Percentiles rank a stretch among this genome's conserved stretches.
Conservation (phyloP, 306 rosid species). For the Casuarina cunninghamiana region DNA sequence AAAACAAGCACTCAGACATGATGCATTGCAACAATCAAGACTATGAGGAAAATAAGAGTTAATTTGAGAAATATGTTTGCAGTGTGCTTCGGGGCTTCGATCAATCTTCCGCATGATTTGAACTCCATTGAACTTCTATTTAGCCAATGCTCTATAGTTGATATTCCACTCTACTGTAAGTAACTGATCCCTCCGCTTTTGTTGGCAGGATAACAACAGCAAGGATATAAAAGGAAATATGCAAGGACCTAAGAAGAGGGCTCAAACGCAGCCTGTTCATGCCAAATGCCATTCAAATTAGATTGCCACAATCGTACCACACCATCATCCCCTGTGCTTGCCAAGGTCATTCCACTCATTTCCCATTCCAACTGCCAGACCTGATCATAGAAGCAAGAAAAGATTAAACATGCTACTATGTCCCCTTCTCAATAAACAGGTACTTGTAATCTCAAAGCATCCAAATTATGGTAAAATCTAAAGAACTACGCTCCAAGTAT, state of each 20-base stretch:
- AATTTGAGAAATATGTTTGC: too few species aligned
- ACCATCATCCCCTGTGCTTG: slow-evolving; percentile 78
- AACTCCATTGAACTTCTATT: too few species aligned
- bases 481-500: not conserved
- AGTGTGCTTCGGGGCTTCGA: too few species aligned
- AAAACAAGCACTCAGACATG: too few species aligned
- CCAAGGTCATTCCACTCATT: slow-evolving; percentile 98
- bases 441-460: not conserved
- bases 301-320: slow-evolving; percentile 85
- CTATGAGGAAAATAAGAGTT: too few species aligned
- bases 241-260: slow-evolving; percentile 53
- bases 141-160: too few species aligned
- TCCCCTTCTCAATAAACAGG: not conserved
- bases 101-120: too few species aligned
- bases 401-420: not conserved
- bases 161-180: too few species aligned
- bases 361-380: slow-evolving; percentile 99
- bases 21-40: too few species aligned
- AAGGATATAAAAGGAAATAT: not conserved
- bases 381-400: slow-evolving; percentile 40
- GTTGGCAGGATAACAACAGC: not conserved
- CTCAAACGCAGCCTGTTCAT: slow-evolving; percentile 76
- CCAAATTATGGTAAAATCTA: not conserved
- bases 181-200: too few species aligned
- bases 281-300: slow-evolving; percentile 83